Conservation (phyloP, 495 filamentous ascomycete genomes). For the Podospora bellae-mahoneyi region DNA sequence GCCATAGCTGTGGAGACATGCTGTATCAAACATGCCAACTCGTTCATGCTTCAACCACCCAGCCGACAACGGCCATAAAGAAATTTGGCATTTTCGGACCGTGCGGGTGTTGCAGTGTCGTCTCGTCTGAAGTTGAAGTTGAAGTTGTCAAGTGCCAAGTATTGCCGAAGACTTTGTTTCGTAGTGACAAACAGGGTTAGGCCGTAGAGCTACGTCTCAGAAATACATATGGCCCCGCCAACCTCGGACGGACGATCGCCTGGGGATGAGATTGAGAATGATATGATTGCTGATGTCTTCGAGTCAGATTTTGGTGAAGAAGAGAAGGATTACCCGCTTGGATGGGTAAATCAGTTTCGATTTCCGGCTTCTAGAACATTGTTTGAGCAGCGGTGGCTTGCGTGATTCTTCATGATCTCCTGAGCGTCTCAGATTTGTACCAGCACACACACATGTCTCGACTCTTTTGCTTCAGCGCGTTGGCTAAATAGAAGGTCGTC, state of each 20-base stretch:
- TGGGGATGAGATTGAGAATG: not conserved
- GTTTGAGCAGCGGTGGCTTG: conserved; percentile 10
- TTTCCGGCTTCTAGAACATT: conserved; percentile 18
- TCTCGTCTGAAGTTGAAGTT: conserved; percentile 15
- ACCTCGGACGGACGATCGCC: not conserved
- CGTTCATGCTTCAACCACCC: not conserved
- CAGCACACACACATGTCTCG: conserved; percentile 11
- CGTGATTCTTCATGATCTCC: conserved; percentile 18
- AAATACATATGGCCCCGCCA: conserved; percentile 15
- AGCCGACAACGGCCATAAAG: not conserved
- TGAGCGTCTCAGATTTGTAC: conserved; percentile 16
- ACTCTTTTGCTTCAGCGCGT: not conserved
- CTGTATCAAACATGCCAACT: not conserved
- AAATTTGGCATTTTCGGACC: not conserved
- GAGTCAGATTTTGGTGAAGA: not conserved
- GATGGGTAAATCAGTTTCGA: conserved; percentile 16
- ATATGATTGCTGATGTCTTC: not conserved
- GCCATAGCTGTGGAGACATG: not conserved
- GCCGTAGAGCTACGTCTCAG: conserved; percentile 27
- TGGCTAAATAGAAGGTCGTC: conserved; percentile 7
- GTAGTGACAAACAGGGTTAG: conserved; percentile 11
- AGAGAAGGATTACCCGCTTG: conserved; percentile 13
- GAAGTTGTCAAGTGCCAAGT: conserved; percentile 14
- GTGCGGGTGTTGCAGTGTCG: conserved; percentile 1
- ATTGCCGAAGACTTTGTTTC: conserved; percentile 15